Evolutionary conservation across 139 green algal species (phyloP).

Genomic region (Coelastrella sp.): DNA sequence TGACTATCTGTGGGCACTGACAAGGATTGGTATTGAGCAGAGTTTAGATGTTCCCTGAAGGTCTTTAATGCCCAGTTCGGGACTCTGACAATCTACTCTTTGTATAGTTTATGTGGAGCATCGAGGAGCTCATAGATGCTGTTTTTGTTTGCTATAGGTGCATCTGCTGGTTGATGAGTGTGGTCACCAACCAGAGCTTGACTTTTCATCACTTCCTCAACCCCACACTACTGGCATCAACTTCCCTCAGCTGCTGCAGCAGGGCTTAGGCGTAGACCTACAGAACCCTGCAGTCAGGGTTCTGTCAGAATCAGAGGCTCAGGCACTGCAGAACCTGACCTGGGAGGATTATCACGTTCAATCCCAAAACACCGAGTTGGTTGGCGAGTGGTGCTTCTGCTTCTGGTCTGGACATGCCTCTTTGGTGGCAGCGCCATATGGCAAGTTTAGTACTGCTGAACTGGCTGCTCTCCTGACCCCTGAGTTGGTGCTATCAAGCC

Average conservation of each 20-base stretch:
- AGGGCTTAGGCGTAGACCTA: slow-evolving; percentile 2
- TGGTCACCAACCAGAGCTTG: background rate
- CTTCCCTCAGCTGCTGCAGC: slow-evolving; percentile 6
- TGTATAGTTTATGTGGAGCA: too few species aligned
- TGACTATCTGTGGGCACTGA: too few species aligned
- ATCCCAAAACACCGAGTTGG: background rate
- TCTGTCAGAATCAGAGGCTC: background rate
- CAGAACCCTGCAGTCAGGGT: background rate
- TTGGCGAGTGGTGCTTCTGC: slow-evolving; percentile 10
- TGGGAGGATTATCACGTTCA: background rate
- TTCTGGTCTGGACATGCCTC: background rate
- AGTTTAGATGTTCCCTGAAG: too few species aligned
- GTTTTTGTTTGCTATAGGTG: background rate
- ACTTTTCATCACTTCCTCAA: background rate
- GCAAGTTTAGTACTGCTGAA: slow-evolving; percentile 15
- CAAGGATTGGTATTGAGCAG: too few species aligned
- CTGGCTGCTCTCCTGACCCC: background rate
- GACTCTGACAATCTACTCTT: too few species aligned
- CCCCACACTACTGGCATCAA: slow-evolving; percentile 4
- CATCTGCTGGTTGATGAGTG: background rate
- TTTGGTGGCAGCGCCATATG: slow-evolving; percentile 8
- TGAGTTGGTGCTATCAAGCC: background rate
- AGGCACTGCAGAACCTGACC: background rate
- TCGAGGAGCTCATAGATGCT: too few species aligned
- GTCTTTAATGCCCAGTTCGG: too few species aligned